A percentile compares a stretch with the other conserved stretches of the same genome.
Conservation (phyloP, 2,329 filamentous ascomycete genomes). For the Paraphaeosphaeria sporulosa region DNA sequence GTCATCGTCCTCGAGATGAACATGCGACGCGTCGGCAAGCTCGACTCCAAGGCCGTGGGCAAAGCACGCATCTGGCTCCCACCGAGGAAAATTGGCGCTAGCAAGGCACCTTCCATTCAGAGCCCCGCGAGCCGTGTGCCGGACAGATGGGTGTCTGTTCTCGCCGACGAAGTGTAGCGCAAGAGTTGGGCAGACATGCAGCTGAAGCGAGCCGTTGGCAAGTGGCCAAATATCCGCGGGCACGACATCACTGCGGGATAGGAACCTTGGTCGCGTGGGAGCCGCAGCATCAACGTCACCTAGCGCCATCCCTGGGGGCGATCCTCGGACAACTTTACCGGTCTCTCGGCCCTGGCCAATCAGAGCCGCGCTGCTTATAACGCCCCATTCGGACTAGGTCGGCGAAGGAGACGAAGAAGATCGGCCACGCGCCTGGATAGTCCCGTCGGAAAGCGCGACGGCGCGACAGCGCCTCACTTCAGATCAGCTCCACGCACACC, state of each 20-base stretch:
- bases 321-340: background rate
- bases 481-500: background rate
- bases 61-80: slow-evolving; percentile 68
- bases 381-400: background rate
- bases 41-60: slow-evolving; percentile 63
- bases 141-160: slow-evolving; percentile 44
- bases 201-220: slow-evolving; percentile 8
- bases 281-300: slow-evolving; percentile 11
- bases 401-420: background rate
- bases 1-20: slow-evolving; percentile 73
- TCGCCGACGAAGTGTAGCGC: slow-evolving; percentile 26
- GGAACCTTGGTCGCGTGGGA: slow-evolving; percentile 6
- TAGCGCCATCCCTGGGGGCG: slow-evolving; percentile 7
- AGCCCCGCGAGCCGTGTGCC: slow-evolving; percentile 38
- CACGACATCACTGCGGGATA: slow-evolving; percentile 7
- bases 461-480: background rate
- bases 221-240: background rate
- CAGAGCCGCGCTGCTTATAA: background rate
- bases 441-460: background rate
- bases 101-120: slow-evolving; percentile 34
- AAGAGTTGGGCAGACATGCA: slow-evolving; percentile 31
- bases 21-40: slow-evolving; percentile 69
- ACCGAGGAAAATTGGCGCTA: slow-evolving; percentile 55
- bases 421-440: background rate
- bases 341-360: background rate